Evolutionary conservation across 768 basidiomycete genomes (phyloP).

Genomic region (Mycena amicta): DNA sequence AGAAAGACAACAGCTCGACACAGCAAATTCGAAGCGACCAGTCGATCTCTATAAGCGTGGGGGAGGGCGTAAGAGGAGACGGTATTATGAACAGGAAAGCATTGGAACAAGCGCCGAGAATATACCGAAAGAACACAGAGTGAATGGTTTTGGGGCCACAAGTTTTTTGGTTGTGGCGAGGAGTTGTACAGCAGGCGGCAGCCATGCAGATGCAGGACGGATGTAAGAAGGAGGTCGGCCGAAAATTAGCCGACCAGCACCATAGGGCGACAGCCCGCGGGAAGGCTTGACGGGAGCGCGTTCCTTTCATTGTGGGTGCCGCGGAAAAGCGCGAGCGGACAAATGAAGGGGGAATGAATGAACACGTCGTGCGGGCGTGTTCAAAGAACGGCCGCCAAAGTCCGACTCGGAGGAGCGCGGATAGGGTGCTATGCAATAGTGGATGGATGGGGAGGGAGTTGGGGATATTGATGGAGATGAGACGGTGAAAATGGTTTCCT

Average conservation of each 20-base stretch:
- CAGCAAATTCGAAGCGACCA: slow-evolving; percentile 8
- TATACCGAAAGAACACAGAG: slow-evolving; percentile 1
- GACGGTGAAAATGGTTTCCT: slow-evolving; percentile 1
- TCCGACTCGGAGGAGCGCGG: slow-evolving; percentile 9
- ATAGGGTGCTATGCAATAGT: slow-evolving; percentile 16
- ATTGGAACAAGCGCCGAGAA: not conserved
- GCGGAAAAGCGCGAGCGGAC: no score
- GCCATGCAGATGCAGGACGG: not conserved
- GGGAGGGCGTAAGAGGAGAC: not conserved
- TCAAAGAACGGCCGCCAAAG: slow-evolving; percentile 4
- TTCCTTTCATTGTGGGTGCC: no score
- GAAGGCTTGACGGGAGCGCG: no score
- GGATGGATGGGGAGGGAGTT: slow-evolving; percentile 12
- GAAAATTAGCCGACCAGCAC: no score
- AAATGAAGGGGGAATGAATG: no score
- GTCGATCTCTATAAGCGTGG: slow-evolving; percentile 15
- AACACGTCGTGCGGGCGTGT: no score
- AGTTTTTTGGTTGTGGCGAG: not conserved
- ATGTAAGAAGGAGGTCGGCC: slow-evolving; percentile 7
- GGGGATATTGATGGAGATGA: slow-evolving; percentile 6
- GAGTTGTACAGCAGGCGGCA: not conserved
- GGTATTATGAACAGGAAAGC: not conserved
- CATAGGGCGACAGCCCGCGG: no score
- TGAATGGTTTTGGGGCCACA: not conserved
- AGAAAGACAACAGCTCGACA: slow-evolving; percentile 1